phyloP scores from a whole-genome alignment of 2,329 filamentous ascomycete species.

The Laburnicola sp. region DNA sequence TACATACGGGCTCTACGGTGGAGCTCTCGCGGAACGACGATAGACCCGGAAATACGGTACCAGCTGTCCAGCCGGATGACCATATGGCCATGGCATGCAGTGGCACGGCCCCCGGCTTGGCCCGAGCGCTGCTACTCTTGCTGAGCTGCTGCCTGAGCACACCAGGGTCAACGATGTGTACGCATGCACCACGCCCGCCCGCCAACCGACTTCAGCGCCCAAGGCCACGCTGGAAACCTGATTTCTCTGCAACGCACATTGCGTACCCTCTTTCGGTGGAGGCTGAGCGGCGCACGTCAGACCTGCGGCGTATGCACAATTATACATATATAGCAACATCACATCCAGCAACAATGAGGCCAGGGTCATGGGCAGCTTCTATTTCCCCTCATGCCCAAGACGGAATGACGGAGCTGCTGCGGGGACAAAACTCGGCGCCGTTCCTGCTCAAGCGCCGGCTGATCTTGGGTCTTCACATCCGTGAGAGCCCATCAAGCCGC shows the following conservation, averaged over 20 bases:
- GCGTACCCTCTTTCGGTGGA: constrained; percentile 3
- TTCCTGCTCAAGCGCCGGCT: not conserved
- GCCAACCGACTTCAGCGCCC: constrained; percentile 1
- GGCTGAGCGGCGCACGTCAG: constrained; percentile 10
- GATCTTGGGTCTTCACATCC: not conserved
- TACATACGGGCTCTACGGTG: not conserved
- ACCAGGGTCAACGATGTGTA: constrained; percentile 4
- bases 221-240: constrained; percentile 8
- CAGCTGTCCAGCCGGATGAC: constrained; percentile 9
- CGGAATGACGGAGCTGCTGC: not conserved
- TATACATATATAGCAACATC: not conserved
- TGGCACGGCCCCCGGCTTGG: constrained; percentile 6
- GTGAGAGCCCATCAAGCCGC: too few relatives aligned
- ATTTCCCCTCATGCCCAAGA: constrained; percentile 2
- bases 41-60: constrained; percentile 1
- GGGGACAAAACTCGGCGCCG: not conserved
- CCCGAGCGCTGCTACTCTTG: constrained; percentile 8
- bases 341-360: not conserved
- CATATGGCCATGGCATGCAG: not conserved
- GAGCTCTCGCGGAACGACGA: constrained; percentile 1
- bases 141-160: not conserved
- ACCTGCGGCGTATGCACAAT: constrained; percentile 3
- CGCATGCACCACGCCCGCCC: constrained; percentile 12
- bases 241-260: constrained; percentile 9
- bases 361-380: not conserved